phyloP scores from a whole-genome alignment of 2,329 filamentous ascomycete genomes.

The Colletotrichum tropicicola region DNA sequence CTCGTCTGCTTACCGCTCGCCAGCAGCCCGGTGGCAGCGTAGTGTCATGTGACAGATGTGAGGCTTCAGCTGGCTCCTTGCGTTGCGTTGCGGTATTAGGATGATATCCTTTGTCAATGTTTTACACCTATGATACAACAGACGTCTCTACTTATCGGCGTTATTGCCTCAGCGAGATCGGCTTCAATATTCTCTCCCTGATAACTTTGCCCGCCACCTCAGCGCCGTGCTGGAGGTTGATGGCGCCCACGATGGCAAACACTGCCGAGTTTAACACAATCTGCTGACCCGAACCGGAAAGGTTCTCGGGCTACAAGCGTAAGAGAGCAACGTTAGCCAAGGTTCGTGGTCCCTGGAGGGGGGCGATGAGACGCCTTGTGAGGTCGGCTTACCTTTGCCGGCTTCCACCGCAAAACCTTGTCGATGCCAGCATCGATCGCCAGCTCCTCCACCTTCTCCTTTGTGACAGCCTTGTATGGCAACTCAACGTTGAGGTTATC shows the following conservation, averaged over 20 bases:
- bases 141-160: constrained; percentile 24
- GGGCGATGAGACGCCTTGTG: not conserved
- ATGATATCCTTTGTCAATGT: constrained; percentile 27
- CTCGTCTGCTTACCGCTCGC: not conserved
- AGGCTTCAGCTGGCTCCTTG: not conserved
- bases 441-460: constrained; percentile 72
- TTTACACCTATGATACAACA: constrained; percentile 33
- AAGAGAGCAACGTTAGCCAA: not conserved
- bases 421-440: constrained; percentile 76
- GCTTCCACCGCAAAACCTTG: constrained; percentile 87
- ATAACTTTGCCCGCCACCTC: constrained; percentile 79
- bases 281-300: constrained; percentile 77
- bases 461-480: constrained; percentile 69
- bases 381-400: constrained; percentile 71
- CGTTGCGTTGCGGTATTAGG: not conserved
- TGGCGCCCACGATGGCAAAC: constrained; percentile 86
- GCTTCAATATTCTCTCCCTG: constrained; percentile 76
- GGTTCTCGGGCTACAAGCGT: constrained; percentile 64
- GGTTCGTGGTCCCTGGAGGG: not conserved
- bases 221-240: constrained; percentile 88
- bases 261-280: constrained; percentile 80
- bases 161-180: constrained; percentile 35
- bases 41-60: not conserved
- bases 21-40: not conserved
- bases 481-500: constrained; percentile 73